Evolutionary conservation across 768 basidiomycete genomes (phyloP).

Genomic region (Termitomyces titanicus): DNA sequence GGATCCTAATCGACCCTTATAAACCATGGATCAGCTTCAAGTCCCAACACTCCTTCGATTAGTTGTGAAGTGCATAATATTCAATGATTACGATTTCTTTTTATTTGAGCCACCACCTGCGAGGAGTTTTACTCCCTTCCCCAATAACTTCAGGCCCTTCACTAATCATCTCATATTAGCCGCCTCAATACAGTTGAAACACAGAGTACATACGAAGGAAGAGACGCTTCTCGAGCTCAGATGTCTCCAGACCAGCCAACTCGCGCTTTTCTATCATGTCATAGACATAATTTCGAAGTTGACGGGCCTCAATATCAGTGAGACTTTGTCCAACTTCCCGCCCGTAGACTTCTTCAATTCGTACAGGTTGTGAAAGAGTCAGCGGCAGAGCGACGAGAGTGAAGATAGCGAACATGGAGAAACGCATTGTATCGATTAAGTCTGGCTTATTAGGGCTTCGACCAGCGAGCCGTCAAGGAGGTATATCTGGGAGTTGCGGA

Average conservation of each 20-base stretch:
- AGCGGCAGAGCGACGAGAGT: neutral
- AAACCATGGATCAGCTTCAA: neutral
- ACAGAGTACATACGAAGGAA: neutral
- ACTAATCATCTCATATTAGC: too few species aligned
- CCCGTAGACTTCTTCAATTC: neutral
- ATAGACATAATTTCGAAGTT: neutral
- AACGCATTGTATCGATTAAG: neutral
- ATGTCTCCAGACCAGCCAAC: neutral
- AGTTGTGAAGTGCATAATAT: too few species aligned
- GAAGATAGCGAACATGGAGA: neutral
- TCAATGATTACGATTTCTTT: too few species aligned
- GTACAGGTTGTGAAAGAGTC: neutral
- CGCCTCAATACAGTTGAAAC: too few species aligned
- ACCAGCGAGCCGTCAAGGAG: neutral
- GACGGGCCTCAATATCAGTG: neutral
- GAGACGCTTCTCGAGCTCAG: neutral
- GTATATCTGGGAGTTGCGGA: neutral
- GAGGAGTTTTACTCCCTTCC: neutral
- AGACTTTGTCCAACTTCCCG: neutral
- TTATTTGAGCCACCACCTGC: neutral
- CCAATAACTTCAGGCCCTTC: neutral
- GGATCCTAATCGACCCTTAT: too few species aligned
- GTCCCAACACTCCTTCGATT: neutral
- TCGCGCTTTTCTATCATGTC: neutral
- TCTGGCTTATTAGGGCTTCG: neutral